phyloP scores from a whole-genome alignment of 495 filamentous ascomycete genomes.

The Trichoderma gamsii region DNA sequence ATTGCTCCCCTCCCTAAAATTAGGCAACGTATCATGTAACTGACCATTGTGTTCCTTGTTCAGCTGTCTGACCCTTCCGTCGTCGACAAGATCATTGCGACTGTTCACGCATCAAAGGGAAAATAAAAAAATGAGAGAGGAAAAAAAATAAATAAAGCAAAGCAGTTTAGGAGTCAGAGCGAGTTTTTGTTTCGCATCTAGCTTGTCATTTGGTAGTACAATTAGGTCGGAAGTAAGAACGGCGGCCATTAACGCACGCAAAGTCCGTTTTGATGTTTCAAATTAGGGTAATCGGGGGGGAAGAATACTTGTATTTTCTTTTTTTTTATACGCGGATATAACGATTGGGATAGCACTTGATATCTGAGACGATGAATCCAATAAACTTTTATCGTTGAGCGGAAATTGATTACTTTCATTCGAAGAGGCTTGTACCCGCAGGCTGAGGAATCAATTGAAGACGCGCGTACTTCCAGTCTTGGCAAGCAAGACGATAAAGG shows the following conservation, averaged over 20 bases:
- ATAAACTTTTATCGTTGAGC: background rate
- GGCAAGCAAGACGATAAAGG: background rate
- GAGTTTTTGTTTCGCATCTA: conserved; percentile 6
- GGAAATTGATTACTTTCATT: background rate
- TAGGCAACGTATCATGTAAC: conserved; percentile 20
- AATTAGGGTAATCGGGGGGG: conserved; percentile 2
- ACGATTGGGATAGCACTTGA: conserved; percentile 1
- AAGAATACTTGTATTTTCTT: background rate
- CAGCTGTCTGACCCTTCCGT: conserved; percentile 86
- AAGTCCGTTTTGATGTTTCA: background rate
- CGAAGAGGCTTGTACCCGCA: background rate
- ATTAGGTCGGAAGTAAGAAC: background rate
- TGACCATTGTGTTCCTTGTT: conserved; percentile 28
- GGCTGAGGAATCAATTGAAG: background rate
- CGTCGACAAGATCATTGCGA: conserved; percentile 80
- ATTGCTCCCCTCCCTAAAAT: background rate
- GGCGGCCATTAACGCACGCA: background rate
- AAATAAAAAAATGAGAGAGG: conserved; percentile 42
- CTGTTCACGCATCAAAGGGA: conserved; percentile 57
- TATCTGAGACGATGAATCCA: background rate
- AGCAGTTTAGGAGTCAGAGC: background rate
- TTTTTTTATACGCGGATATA: background rate
- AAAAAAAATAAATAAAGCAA: conserved; percentile 34
- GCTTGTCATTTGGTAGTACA: conserved; percentile 8
- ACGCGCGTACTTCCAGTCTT: background rate